These are phyloP conservation scores for Kurtzmaniella quercitrusa DNA, from an alignment of 1,139 yeast genomes.

Conservation along the genomic window DNA sequence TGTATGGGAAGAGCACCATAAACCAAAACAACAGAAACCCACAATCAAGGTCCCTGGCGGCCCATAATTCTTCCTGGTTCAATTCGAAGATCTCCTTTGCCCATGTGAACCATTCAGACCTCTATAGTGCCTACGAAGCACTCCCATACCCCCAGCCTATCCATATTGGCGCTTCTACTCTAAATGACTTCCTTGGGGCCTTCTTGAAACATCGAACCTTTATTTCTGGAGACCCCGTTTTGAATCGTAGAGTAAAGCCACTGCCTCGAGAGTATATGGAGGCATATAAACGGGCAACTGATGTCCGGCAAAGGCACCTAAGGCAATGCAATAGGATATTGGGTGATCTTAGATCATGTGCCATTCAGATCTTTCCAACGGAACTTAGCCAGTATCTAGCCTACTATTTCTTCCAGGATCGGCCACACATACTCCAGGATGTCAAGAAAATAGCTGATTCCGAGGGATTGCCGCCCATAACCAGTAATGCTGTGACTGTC, in stretches of 20 bases:
- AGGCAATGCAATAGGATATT: conserved; percentile 1
- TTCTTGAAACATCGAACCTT: conserved; percentile 5
- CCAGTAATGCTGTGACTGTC: background rate
- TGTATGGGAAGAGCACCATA: conserved; percentile 15
- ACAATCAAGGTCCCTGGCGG: background rate
- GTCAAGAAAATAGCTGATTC: background rate
- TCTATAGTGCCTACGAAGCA: conserved; percentile 5
- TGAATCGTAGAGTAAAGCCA: background rate
- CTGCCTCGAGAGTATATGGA: background rate
- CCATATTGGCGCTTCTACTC: conserved; percentile 1
- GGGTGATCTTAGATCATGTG: conserved; percentile 3
- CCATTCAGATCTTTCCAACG: conserved; percentile 1
- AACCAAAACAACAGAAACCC: conserved; percentile 14
- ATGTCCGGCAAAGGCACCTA: conserved; percentile 1
- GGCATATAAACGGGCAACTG: background rate
- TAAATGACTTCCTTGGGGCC: conserved; percentile 4
- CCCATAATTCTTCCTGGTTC: background rate
- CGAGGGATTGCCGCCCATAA: background rate
- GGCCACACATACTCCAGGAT: background rate
- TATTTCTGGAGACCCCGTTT: conserved; percentile 2
- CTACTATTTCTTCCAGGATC: conserved; percentile 5
- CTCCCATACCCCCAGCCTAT: conserved; percentile 6
- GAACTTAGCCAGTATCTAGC: conserved; percentile 4
- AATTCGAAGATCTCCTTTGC: background rate
- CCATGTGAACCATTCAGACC: conserved; percentile 3